Base-by-base conservation (phyloP, 1,139 yeast species). In the Suhomyces bokatorum region DNA sequence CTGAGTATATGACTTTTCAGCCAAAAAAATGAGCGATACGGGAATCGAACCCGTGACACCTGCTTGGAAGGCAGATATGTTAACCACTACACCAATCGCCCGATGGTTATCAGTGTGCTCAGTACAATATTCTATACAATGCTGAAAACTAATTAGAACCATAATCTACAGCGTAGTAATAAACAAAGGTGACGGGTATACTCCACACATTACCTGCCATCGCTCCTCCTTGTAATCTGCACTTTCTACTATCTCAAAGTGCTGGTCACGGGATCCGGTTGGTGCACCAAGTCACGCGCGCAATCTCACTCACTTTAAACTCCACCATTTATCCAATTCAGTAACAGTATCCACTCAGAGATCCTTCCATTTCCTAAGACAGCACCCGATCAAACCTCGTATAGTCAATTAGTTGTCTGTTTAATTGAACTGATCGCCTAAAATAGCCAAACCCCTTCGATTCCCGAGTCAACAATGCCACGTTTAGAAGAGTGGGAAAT, bases 401-500 rank as follows among this genome's bases (percentile, higher is more conserved):
- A 8, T 6, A 26, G 12, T 26, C 29, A 26, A 10, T 9, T 4
- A 8, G n/a, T 26, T 11, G n/a, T 26, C 13, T 26, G n/a, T 26
- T 11, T 26, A 3, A 26, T 26, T 26, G 29, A 26, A 26, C 29
- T 20, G 24, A 20, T 20, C 24, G 6, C 4, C 24, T 20, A 5
- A 20, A 20, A 20, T 26, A 33, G 27, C 22, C 20, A 32, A 32
- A 15, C 6, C 20, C 8, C n/a, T 15, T 4, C n/a, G 13, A 11
- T 11, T 16, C 12, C 8, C 14, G 9, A n/a, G 6, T 12, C 11
- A 12, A 24, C 20, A 8, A 73, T 73, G 78, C 84, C 85, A 34
- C 83, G 87, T 54, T 72, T 90, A 51, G 97, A 89, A 66, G 95
- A 90, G 58, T 88, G 95, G 85, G 98, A 91, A 66, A 89, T 91